Evolutionary conservation across 192 early-diverging fungal species (phyloP), one percentile per base, ranked within the genome.

Genomic region (Diversispora eburnea): DNA sequence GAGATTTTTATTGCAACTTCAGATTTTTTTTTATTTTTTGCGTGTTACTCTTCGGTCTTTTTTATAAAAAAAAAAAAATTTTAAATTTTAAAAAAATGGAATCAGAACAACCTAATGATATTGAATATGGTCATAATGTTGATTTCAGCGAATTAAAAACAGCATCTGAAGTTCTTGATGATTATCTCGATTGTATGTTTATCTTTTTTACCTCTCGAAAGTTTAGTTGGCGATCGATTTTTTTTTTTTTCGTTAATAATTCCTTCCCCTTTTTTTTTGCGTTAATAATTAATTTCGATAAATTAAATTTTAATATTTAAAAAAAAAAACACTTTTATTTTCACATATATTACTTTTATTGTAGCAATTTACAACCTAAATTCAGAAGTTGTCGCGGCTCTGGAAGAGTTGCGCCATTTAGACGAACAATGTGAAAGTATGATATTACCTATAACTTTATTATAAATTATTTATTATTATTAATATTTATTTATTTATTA

Each of bases 331-430:
- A 17, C 2, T n/a, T 42, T 45, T 42, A 63, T 63, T 17, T 41
- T 8, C 39, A 13, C n/a, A 54, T 54, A 15, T 52, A 0, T 54
- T 54, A 54, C 8, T 63, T 63, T 8, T 63, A 63, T n/a, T 45
- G 43, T n/a, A 63, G 61, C 61, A n/a, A 63, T 63, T 63, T 63
- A 63, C 61, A 63, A 63, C n/a, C 41, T 63, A 41, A 41, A 41
- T 33, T 33, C 61, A 15, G 61, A 63, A 43, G 61, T 63, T n/a
- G 61, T 63, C 43, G 39, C 39, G n/a, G 43, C 7, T 41, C n/a
- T 63, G 41, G 43, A 33, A 9, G 61, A 63, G 41, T 63, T 63
- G 17, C 61, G 41, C 12, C 33, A n/a, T 42, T n/a, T 63, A 63
- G 61, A 63, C 61, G 61, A 63, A 45, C 61, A 63, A 41, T 19